A percentile compares a stretch with the other conserved stretches of the same genome.
These are phyloP conservation scores for Colletotrichum echinochloae DNA, from an alignment of 2,329 filamentous ascomycete species.

Conservation along the genomic window DNA sequence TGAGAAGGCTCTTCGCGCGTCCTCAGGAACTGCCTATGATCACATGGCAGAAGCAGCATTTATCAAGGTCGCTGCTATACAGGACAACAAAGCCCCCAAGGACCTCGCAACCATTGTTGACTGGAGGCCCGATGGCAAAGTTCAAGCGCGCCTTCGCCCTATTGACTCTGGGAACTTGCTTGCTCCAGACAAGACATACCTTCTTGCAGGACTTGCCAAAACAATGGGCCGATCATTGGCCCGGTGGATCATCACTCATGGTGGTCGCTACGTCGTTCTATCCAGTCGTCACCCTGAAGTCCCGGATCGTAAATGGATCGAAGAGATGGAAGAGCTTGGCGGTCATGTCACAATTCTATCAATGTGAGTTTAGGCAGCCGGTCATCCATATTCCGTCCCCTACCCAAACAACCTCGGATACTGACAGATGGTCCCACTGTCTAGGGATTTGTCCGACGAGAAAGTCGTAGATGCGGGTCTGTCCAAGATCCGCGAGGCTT, in stretches of 20 bases:
- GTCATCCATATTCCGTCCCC: not conserved
- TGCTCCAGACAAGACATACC: slow-evolving; percentile 46
- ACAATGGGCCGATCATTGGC: slow-evolving; percentile 50
- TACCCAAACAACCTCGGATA: not conserved
- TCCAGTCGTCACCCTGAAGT: slow-evolving; percentile 50
- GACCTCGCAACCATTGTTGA: not conserved
- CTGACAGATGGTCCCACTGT: not conserved
- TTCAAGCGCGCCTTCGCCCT: slow-evolving; percentile 15
- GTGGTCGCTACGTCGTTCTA: slow-evolving; percentile 51
- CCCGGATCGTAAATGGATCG: slow-evolving; percentile 19
- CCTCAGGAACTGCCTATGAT: not conserved
- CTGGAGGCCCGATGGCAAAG: slow-evolving; percentile 3
- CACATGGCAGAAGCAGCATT: not conserved
- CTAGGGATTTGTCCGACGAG: slow-evolving; percentile 15
- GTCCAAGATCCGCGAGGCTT: slow-evolving; percentile 32
- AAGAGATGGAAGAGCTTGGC: slow-evolving; percentile 22
- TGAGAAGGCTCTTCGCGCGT: not conserved
- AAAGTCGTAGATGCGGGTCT: slow-evolving; percentile 40
- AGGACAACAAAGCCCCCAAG: not conserved
- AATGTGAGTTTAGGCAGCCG: not conserved
- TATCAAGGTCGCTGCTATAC: not conserved
- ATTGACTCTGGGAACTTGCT: slow-evolving; percentile 36
- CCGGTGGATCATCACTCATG: slow-evolving; percentile 50
- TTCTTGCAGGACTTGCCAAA: slow-evolving; percentile 47
- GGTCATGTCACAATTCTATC: slow-evolving; percentile 11